phyloP scores from a whole-genome alignment of 2,329 filamentous ascomycete species.

The Aspergillus cejpii region DNA sequence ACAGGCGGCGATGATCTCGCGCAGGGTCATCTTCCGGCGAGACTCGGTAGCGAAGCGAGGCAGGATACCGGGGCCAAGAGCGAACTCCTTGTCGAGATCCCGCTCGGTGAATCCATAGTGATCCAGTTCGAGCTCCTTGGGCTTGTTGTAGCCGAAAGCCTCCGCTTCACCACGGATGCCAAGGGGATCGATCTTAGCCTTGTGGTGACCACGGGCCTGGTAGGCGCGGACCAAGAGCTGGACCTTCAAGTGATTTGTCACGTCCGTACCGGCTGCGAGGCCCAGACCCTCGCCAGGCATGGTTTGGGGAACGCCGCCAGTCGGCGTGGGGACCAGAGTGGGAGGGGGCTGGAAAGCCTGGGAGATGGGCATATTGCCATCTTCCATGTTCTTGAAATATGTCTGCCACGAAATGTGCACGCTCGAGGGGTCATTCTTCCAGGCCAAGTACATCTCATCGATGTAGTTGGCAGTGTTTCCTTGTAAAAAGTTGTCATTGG shows the following conservation, averaged over 20 bases:
- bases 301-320: constrained; percentile 67
- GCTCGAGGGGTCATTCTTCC: constrained; percentile 87
- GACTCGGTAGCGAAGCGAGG: constrained; percentile 85
- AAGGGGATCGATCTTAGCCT: constrained; percentile 93
- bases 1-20: constrained; percentile 87
- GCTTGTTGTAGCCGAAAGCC: constrained; percentile 77
- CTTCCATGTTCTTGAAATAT: constrained; percentile 99
- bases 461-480: constrained; percentile 98
- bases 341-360: constrained; percentile 95
- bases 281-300: constrained; percentile 62
- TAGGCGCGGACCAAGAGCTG: constrained; percentile 95
- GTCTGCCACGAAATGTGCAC: constrained; percentile 98
- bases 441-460: constrained; percentile 98
- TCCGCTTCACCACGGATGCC: constrained; percentile 82
- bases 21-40: constrained; percentile 91
- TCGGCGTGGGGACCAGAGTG: constrained; percentile 75
- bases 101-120: constrained; percentile 94
- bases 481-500: constrained; percentile 92
- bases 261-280: constrained; percentile 65
- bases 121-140: constrained; percentile 85
- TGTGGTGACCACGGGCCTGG: constrained; percentile 96
- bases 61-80: constrained; percentile 86
- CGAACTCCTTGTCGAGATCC: constrained; percentile 87
- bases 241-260: constrained; percentile 96
- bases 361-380: constrained; percentile 92